Base-by-base conservation (phyloP, 495 filamentous ascomycete species). In the Penicillium goetzii region DNA sequence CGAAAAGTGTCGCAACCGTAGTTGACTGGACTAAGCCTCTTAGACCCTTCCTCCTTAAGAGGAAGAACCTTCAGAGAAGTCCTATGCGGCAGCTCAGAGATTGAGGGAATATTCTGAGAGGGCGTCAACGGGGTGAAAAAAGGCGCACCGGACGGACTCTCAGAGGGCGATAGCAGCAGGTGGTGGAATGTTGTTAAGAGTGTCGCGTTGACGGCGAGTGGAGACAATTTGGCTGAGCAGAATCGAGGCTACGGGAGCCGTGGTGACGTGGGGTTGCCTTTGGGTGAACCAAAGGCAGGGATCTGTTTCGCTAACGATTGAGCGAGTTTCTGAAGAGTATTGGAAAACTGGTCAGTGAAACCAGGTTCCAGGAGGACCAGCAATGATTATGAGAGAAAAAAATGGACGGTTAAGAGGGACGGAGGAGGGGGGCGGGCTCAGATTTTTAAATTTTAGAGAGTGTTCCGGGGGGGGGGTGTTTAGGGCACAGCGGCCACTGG, bases 11-110 rank as follows among this genome's bases (percentile, higher is more conserved):
- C 90, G 83, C 88, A 89, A 86, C 89, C 90, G 81, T 88, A 81
- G 82, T 85, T 85, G 86, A 89, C 86, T 88, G 89, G 66, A 71
- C 70, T 65, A 75, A 73, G 68, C 66, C 68, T 72, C 72, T 66
- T 71, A 62, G 72, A 74, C 72, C 70, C 72, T 73, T 74, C 72
- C 72, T 65, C 72, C 72, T 74, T 68, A 80, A 95, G 93, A 93
- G 92, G 93, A 96, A 97, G 93, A 94, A 92, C 88, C 89, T 86
- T 84, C 88, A 85, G 88, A 89, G 86, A 84, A 88, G 87, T 92
- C 90, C 91, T 97, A 97, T 97, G 92, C 93, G 93, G 93, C 93
- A 96, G 93, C 90, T 94, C 90, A 86, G 84, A 76, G 75, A 75
- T 78, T 80, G 83, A 80, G 78, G 82, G 80, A 72, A 67, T 72